Percentiles rank a stretch among this genome's conserved stretches.
Evolutionary conservation across 192 early-diverging fungal genomes (phyloP).

Genomic region (Chytriomyces confervae): DNA sequence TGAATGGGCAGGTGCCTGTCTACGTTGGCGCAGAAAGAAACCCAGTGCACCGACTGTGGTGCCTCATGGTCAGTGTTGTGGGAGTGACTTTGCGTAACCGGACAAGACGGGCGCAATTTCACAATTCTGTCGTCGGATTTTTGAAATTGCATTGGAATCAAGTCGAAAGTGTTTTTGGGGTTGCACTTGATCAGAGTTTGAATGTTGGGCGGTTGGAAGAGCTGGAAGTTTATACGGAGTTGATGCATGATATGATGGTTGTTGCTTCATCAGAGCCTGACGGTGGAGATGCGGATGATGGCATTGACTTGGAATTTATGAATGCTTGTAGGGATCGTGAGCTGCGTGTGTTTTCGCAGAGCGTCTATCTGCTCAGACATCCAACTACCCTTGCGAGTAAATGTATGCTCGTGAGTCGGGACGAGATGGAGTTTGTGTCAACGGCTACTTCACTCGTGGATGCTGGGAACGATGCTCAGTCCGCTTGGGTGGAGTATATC

Average conservation of each 20-base stretch:
- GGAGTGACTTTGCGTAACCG: constrained; percentile 24
- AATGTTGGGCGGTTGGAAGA: constrained; percentile 26
- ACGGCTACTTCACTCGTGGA: not conserved
- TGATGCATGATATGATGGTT: constrained; percentile 13
- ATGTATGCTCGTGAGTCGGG: constrained; percentile 3
- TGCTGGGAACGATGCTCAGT: constrained; percentile 5
- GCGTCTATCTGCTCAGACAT: constrained; percentile 30
- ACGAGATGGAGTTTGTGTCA: constrained; percentile 18
- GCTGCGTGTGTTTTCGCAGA: not conserved
- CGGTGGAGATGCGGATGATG: not conserved
- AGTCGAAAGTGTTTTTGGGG: constrained; percentile 27
- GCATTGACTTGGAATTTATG: constrained; percentile 15
- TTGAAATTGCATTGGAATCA: constrained; percentile 46
- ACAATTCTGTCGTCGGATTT: constrained; percentile 45
- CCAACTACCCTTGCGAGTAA: constrained; percentile 4
- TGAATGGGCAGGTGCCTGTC: not conserved
- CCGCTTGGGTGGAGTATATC: constrained; percentile 13
- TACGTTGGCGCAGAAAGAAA: constrained; percentile 33
- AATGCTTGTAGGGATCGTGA: not conserved
- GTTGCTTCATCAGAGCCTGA: not conserved
- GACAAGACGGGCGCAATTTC: not conserved
- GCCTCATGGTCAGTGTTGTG: constrained; percentile 44
- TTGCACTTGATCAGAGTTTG: constrained; percentile 11
- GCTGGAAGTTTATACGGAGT: constrained; percentile 15
- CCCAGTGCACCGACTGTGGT: constrained; percentile 54